Base-by-base conservation (phyloP, 306 rosid species). In the Leucaena leucocephala region DNA sequence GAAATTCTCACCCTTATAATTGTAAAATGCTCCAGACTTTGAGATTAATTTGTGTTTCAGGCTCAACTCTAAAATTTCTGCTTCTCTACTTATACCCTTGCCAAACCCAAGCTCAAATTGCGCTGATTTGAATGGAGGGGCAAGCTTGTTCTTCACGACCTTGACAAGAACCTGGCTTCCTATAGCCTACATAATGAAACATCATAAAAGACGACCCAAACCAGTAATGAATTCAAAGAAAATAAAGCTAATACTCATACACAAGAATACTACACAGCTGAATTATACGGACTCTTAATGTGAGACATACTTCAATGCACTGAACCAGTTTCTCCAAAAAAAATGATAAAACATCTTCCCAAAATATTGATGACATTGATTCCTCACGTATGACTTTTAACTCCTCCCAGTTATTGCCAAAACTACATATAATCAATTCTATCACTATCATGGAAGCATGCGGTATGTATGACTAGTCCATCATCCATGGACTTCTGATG, bases 111-210 rank as follows among this genome's bases (percentile, higher is more conserved):
- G 95, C 87, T 95, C 98, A 52, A 95, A 86, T 75, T 86, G 89
- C 2, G 90, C 97, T 14, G 87, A 87, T 84, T 77, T 91, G 81
- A 89, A 92, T 14, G 98, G 98, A 78, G 98, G 97, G 74, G 96
- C 98, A 21, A 88, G 98, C 87, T 95, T 95, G 88, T 95, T 95
- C 86, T 95, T 95, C 81, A 95, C 97, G 61, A 95, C 86, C 90
- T 95, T 95, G 72, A 92, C 98, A 59, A 82, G 86, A 84, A 95
- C 77, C 85, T 88, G 91, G 81, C 89, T 95, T 71, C 98, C 98
- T 54, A 92, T 3, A 14, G 84, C 75, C 98, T 94, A 86, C 82
- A 86, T 42, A 39, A 75, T 39, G 83, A 78, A 73, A 55, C 57
- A 12, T 35, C 55, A 44, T 64, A 57, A 55, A 38, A 34, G 62